phyloP scores from a whole-genome alignment of 306 rosid genomes.

The Trifolium pratense region DNA sequence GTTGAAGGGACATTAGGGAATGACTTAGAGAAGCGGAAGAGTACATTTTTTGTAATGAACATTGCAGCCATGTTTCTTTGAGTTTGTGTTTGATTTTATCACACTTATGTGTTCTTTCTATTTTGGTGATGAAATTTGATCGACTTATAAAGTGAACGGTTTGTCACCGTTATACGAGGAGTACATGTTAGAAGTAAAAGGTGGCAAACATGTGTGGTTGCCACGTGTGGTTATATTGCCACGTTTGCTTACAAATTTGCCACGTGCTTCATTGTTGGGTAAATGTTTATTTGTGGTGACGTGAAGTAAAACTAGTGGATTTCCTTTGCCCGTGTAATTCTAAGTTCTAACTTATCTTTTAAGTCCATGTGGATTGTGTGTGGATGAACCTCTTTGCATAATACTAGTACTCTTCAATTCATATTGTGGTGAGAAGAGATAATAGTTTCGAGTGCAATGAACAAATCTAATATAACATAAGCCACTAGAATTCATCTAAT shows the following conservation, averaged over 20 bases:
- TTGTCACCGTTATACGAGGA: not conserved
- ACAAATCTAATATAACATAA: no score
- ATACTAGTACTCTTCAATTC: not conserved
- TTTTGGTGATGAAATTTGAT: not conserved
- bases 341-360: not conserved
- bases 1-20: conserved; percentile 49
- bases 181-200: conserved; percentile 2
- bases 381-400: not conserved
- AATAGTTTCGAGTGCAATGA: not conserved
- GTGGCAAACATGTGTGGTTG: conserved; percentile 27
- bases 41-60: conserved; percentile 45
- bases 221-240: conserved; percentile 18
- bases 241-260: conserved; percentile 19
- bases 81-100: not conserved
- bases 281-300: not conserved
- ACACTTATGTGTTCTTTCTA: not conserved
- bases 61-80: conserved; percentile 51
- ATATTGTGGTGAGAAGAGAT: not conserved
- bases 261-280: conserved; percentile 18
- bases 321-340: not conserved
- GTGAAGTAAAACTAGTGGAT: not conserved
- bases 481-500: no score
- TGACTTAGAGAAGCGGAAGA: conserved; percentile 63
- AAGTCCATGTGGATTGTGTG: not conserved
- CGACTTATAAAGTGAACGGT: conserved; percentile 22